Base-by-base conservation (phyloP, 305 asterid species). In the Fraxinus floribunda region DNA sequence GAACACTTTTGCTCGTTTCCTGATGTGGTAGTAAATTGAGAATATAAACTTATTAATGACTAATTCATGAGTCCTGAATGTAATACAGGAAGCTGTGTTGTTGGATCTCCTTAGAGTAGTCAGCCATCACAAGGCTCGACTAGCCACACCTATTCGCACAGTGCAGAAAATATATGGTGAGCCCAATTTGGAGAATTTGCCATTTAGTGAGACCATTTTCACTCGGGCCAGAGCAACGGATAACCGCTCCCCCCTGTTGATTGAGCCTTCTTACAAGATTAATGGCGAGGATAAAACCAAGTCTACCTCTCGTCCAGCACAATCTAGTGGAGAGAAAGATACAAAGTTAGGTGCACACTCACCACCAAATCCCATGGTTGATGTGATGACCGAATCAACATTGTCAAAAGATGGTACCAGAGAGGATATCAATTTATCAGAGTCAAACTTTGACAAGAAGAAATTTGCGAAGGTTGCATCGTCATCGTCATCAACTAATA, bases 61-160 rank as follows among this genome's bases (percentile, higher is more conserved):
- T 66, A 66, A 66, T 66, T 71, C 26, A 5, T 5, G 22, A 5
- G 44, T 30, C 24, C 13, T 71, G 44, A 5, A 71, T 71, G 41
- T 29, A 83, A 83, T 82, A 78, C 91, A 95, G 99, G 99, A 95
- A 86, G 91, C 95, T 72, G 85, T 95, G 71, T 81, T 95, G 85
- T 89, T 92, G 64, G 99, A 94, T 89, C 90, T 95, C 83, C 92
- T 95, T 76, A 88, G 97, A 88, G 99, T 95, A 57, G 89, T 95
- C 24, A 83, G 92, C 39, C 99, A 95, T 89, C 99, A 95, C 84
- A 92, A 92, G 73, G 99, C 99, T 85, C 93, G 99, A 81, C 87
- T 95, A 71, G 99, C 99, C 89, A 95, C 99, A 71, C 99, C 99
- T 75, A 90, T 95, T 78, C 98, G 99, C 79, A 95, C 99, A 4